Evolutionary conservation across 305 asterid species (phyloP), one percentile per base, ranked within the genome.

Genomic region (Caryopteris hybrid): DNA sequence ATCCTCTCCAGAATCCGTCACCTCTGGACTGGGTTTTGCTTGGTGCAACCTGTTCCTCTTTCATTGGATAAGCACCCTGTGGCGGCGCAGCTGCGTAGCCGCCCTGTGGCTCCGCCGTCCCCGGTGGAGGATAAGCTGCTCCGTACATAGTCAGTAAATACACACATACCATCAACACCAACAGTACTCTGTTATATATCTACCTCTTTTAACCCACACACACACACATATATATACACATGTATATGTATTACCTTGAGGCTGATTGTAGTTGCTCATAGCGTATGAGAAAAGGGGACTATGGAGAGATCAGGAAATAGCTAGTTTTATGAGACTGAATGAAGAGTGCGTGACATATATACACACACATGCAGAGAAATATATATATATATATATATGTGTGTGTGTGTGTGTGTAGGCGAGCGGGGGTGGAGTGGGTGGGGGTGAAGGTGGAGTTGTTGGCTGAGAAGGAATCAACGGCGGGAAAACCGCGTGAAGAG

Each of bases 1-100:
- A 85, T 74, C 91, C 91, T 56, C 64, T 85, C 91, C 81, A 85
- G 78, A 85, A 85, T 52, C 88, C 85, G 12, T 80, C 88, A 14
- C 88, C 88, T 70, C 77, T 83, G 21, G 88, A 63, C 70, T 80
- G 78, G 61, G 80, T 80, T 17, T 38, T 29, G 33, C 39, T 46
- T 11, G 74, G 70, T 45, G 64, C 48, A 59, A 43, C 72, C 39
- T 43, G n/a, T n/a, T n/a, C n/a, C n/a, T n/a, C 80, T 38, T 72
- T 75, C 79, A 21, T 6, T 39, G 88, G 86, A 69, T 78, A 81
- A 38, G 80, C 85, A 13, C 63, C 83, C 8, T 83, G 92, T 2
- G 93, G 89, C 22, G 83, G 85, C 3, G 84, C 79, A 18, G 76
- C 76, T 66, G 56, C 36, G 72, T 68, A 64, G 2, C 74, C 76